A percentile compares a stretch with the other conserved stretches of the same genome.
These are phyloP conservation scores for Vanrija sp. DNA, from an alignment of 1,284 basidiomycete genomes.

Conservation along the genomic window DNA sequence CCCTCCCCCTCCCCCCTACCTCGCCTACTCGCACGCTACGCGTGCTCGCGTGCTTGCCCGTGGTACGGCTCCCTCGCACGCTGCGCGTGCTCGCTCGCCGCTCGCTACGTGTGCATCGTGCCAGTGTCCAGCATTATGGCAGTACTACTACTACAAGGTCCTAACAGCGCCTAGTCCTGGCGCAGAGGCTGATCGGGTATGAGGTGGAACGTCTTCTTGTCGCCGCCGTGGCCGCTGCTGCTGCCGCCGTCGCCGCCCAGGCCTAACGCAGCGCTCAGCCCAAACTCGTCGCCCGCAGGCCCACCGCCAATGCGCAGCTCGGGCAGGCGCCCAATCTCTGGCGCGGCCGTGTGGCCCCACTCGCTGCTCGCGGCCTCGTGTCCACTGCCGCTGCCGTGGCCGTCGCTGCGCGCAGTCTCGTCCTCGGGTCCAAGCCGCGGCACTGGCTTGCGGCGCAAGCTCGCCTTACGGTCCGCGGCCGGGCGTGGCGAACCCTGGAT, in stretches of 20 bases:
- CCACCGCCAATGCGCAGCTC: not conserved
- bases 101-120: not conserved
- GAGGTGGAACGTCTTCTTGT: conserved; percentile 7
- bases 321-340: not conserved
- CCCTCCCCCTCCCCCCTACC: no score
- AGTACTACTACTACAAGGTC: not conserved
- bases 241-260: not conserved
- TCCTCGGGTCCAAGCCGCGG: conserved; percentile 8
- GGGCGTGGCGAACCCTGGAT: not conserved
- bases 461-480: conserved; percentile 10
- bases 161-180: not conserved
- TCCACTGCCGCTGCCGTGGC: not conserved
- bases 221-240: not conserved
- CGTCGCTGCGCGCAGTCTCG: not conserved
- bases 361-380: not conserved
- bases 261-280: conserved; percentile 7
- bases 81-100: no score
- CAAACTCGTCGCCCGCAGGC: conserved; percentile 3
- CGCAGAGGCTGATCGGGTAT: conserved; percentile 16
- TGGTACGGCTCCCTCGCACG: no score
- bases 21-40: no score
- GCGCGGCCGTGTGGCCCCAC: not conserved
- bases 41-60: no score
- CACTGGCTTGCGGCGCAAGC: conserved; percentile 20
- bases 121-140: not conserved